A percentile compares a stretch with the other conserved stretches of the same genome.
Evolutionary conservation across 108 stramenopile genomes (phyloP).

Genomic region (Cyclotella atomus): DNA sequence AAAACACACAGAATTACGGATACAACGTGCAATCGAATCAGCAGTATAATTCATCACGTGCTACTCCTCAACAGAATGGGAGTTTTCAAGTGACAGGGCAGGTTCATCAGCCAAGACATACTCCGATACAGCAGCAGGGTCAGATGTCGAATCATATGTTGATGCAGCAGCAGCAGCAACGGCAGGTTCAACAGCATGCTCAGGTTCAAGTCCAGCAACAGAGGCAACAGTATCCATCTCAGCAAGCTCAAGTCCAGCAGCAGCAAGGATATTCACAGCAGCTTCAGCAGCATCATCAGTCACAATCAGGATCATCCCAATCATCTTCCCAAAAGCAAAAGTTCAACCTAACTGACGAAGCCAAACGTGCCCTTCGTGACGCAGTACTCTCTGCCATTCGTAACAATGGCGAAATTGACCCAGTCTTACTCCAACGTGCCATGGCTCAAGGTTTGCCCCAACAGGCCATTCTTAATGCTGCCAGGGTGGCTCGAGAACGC

Average conservation of each 20-base stretch:
- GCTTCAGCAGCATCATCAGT: constrained; percentile 16
- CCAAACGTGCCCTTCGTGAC: constrained; percentile 72
- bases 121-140: no score
- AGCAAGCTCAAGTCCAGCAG: constrained; percentile 24
- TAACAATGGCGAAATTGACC: constrained; percentile 70
- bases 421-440: constrained; percentile 66
- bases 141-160: no score
- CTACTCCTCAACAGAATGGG: background rate
- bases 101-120: no score
- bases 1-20: constrained; percentile 1
- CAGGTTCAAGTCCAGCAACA: constrained; percentile 2
- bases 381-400: constrained; percentile 85
- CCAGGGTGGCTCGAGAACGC: constrained; percentile 73
- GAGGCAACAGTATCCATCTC: background rate
- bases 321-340: constrained; percentile 17
- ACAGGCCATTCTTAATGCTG: constrained; percentile 85
- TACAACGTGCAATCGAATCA: background rate
- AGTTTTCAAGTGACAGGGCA: no score
- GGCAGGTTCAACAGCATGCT: background rate
- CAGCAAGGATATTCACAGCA: constrained; percentile 16
- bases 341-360: constrained; percentile 68
- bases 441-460: constrained; percentile 70
- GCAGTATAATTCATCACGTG: background rate
- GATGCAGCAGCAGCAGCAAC: no score
- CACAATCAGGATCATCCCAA: constrained; percentile 18